These are phyloP conservation scores for Nicotiana tomentosiformis DNA, from an alignment of 257 asterid species.

Conservation along the genomic window DNA sequence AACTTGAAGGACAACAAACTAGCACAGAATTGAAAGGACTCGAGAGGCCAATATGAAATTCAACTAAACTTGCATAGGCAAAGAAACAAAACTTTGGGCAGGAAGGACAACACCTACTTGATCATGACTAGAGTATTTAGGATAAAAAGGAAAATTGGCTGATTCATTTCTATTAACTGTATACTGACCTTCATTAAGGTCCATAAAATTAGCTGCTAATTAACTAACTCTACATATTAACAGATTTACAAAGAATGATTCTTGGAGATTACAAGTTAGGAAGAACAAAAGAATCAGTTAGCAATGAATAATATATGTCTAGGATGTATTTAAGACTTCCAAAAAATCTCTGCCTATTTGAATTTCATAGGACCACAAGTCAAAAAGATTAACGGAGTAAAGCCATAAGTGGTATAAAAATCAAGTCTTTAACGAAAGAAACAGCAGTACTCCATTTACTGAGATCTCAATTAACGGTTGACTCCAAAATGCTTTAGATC, in stretches of 20 bases:
- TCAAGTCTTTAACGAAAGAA: not conserved
- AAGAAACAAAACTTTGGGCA: slow-evolving; percentile 7
- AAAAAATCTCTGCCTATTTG: not conserved
- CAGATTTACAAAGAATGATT: slow-evolving; percentile 7
- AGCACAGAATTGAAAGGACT: not conserved
- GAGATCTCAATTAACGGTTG: slow-evolving; percentile 5
- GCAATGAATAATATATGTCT: not conserved
- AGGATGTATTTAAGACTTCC: not conserved
- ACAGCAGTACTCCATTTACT: not conserved
- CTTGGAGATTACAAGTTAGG: not conserved
- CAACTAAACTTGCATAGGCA: slow-evolving; percentile 8
- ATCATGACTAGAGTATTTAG: not conserved
- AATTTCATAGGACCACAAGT: not conserved
- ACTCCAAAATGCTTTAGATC: slow-evolving; percentile 2
- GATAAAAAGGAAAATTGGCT: not conserved
- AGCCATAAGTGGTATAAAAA: not conserved
- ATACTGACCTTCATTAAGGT: slow-evolving; percentile 11
- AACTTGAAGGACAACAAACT: not conserved
- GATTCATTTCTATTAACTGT: slow-evolving; percentile 8
- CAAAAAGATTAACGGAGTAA: not conserved
- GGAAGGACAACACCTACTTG: slow-evolving; percentile 11
- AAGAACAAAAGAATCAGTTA: slow-evolving; percentile 13
- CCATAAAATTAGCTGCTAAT: not conserved
- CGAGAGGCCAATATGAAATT: slow-evolving; percentile 13
- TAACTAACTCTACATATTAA: slow-evolving; percentile 11